These are phyloP conservation scores for Starmerella riodocensis DNA, from an alignment of 805 yeast species.

Conservation along the genomic window DNA sequence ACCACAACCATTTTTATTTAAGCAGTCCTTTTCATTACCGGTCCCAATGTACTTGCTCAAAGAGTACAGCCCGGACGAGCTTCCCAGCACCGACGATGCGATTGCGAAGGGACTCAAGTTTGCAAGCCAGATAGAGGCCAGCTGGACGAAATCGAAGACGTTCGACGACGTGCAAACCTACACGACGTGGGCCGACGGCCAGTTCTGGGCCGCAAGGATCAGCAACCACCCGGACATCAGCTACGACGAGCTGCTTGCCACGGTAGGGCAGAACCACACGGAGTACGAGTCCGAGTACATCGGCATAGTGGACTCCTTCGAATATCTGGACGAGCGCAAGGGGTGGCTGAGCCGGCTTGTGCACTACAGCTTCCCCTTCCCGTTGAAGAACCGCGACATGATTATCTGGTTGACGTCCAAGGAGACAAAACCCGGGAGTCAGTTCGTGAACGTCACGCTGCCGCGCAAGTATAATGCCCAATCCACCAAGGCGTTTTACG, in stretches of 20 bases:
- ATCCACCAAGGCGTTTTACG: conserved; percentile 25
- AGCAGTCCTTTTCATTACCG: too few relatives aligned
- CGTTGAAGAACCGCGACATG: conserved; percentile 28
- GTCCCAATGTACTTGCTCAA: conserved; percentile 14
- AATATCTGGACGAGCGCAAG: conserved; percentile 17
- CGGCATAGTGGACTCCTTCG: conserved; percentile 23
- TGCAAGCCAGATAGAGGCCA: conserved; percentile 8
- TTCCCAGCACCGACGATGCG: conserved; percentile 20
- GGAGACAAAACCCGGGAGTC: conserved; percentile 24
- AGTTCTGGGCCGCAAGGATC: conserved; percentile 30
- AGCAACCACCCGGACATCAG: conserved; percentile 25
- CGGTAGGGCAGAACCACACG: conserved; percentile 29
- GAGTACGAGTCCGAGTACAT: conserved; percentile 30
- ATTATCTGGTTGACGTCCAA: conserved; percentile 26
- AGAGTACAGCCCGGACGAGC: conserved; percentile 16
- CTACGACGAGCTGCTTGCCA: conserved; percentile 23
- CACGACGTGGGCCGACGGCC: conserved; percentile 19
- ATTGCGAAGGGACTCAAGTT: conserved; percentile 18
- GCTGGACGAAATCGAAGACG: conserved; percentile 21
- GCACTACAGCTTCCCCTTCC: conserved; percentile 28
- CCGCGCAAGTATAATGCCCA: conserved; percentile 22
- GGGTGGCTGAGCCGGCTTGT: conserved; percentile 23
- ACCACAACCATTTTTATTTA: too few relatives aligned
- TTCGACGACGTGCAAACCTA: conserved; percentile 20
- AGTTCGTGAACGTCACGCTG: conserved; percentile 28